Conservation (phyloP, 257 asterid species). For the Solanum chilense region DNA sequence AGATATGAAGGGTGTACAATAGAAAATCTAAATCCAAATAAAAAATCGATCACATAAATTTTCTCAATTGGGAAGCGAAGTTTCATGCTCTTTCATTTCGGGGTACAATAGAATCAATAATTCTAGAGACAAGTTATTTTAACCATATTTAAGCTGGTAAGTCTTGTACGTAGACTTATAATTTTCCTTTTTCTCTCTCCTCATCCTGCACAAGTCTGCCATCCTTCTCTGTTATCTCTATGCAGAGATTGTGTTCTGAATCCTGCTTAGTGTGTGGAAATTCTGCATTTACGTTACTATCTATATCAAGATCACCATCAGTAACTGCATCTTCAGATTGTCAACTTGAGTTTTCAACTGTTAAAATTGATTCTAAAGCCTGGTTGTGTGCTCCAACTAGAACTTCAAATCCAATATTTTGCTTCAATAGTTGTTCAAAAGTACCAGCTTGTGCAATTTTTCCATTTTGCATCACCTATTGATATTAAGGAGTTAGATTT, state of each 20-base stretch:
- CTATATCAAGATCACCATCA: slow-evolving; percentile 38
- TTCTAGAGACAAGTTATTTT: background rate
- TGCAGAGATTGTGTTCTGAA: slow-evolving; percentile 61
- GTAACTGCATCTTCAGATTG: slow-evolving; percentile 23
- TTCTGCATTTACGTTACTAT: slow-evolving; percentile 35
- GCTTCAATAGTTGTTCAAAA: slow-evolving; percentile 65
- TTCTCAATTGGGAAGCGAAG: background rate
- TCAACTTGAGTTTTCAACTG: slow-evolving; percentile 50
- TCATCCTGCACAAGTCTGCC: too few species aligned
- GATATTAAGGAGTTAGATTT: background rate
- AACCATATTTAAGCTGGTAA: background rate
- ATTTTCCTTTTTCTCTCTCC: too few species aligned
- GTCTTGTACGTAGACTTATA: background rate
- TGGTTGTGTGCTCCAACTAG: slow-evolving; percentile 92
- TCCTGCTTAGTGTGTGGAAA: slow-evolving; percentile 64
- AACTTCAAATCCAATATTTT: slow-evolving; percentile 75
- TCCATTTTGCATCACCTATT: too few species aligned
- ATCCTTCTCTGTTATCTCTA: slow-evolving; percentile 68
- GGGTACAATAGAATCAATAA: background rate
- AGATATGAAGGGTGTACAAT: background rate
- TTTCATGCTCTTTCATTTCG: too few species aligned
- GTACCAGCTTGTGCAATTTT: too few species aligned
- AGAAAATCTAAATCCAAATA: too few species aligned
- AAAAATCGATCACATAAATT: too few species aligned
- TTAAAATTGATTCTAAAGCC: slow-evolving; percentile 68